A percentile compares a stretch with the other conserved stretches of the same genome.
phyloP scores from a whole-genome alignment of 2,329 filamentous ascomycete species.

The Diaporthe citri region DNA sequence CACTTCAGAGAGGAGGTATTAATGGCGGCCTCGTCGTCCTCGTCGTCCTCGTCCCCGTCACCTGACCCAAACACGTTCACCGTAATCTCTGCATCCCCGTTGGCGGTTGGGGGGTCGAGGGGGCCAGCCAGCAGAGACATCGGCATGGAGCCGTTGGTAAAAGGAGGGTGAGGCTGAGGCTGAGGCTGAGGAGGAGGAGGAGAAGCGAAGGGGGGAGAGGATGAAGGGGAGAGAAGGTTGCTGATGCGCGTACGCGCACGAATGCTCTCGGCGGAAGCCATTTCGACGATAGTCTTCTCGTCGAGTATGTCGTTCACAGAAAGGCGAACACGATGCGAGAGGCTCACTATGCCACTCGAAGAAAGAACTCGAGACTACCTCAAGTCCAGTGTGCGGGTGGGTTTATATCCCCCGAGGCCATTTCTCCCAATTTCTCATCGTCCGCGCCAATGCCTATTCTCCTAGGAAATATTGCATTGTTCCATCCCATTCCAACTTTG shows the following conservation, averaged over 20 bases:
- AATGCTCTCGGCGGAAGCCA: conserved; percentile 9
- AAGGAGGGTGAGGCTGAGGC: conserved; percentile 29
- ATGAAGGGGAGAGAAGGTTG: background rate
- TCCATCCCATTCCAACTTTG: conserved; percentile 20
- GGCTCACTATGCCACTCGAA: background rate
- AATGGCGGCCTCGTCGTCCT: background rate
- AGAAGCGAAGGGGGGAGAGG: background rate
- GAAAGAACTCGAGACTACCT: conserved; percentile 4
- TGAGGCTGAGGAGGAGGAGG: background rate
- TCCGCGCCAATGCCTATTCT: background rate
- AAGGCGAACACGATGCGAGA: background rate
- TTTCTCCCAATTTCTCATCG: background rate
- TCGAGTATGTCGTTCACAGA: background rate
- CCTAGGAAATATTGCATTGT: conserved; percentile 1
- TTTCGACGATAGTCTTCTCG: background rate
- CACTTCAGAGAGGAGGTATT: background rate
- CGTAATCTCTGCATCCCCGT: background rate
- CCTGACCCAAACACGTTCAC: background rate
- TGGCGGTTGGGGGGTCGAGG: conserved; percentile 24
- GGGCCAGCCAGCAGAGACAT: conserved; percentile 7
- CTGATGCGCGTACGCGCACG: conserved; percentile 15
- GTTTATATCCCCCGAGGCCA: background rate
- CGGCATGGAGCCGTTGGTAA: conserved; percentile 33
- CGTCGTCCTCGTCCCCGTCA: background rate
- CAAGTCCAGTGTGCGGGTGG: background rate